These are phyloP conservation scores for Rhizodiscina lignyota DNA, from an alignment of 495 filamentous ascomycete species.

Conservation along the genomic window DNA sequence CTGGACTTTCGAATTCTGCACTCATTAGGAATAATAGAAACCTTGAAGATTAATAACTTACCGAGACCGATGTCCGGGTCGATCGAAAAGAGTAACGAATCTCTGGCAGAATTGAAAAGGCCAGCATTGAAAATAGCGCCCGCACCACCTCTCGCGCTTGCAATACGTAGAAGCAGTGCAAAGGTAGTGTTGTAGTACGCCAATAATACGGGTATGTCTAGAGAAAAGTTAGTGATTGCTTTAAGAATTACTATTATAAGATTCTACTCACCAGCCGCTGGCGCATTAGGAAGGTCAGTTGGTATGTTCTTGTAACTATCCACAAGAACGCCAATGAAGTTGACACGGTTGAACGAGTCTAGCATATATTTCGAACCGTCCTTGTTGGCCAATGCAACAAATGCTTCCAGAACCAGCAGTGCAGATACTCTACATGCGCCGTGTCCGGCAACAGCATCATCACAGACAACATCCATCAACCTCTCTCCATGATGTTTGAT, in stretches of 20 bases:
- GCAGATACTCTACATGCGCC: constrained; percentile 67
- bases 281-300: constrained; percentile 38
- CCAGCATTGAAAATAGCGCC: constrained; percentile 69
- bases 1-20: constrained; percentile 46
- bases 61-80: constrained; percentile 86
- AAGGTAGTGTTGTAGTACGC: constrained; percentile 61
- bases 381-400: constrained; percentile 47
- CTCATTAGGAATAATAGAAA: background rate
- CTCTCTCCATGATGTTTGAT: constrained; percentile 62
- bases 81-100: constrained; percentile 66
- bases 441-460: constrained; percentile 81
- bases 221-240: background rate
- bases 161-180: constrained; percentile 67
- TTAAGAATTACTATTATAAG: background rate
- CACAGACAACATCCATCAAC: constrained; percentile 72
- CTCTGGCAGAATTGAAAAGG: constrained; percentile 67
- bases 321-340: constrained; percentile 78
- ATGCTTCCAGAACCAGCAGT: constrained; percentile 55
- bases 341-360: constrained; percentile 63
- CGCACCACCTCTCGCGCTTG: constrained; percentile 63
- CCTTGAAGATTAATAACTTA: constrained; percentile 23
- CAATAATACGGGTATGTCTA: constrained; percentile 16
- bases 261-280: constrained; percentile 30
- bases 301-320: constrained; percentile 63
- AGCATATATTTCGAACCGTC: constrained; percentile 53